phyloP scores from a whole-genome alignment of 768 basidiomycete genomes.

The Cytidiella melzeri region DNA sequence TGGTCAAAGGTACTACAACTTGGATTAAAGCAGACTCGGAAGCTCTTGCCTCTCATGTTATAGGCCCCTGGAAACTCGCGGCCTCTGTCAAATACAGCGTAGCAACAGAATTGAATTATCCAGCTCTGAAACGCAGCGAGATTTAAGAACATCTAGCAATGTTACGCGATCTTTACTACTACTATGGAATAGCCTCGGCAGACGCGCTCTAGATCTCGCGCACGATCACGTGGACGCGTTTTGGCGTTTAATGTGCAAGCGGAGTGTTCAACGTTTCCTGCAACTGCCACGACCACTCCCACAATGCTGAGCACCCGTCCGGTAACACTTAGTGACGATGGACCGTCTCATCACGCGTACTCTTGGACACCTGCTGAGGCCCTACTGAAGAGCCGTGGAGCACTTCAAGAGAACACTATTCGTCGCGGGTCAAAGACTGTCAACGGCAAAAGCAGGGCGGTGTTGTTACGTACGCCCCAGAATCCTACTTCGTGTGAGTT shows the following conservation, averaged over 20 bases:
- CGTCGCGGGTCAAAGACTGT: constrained; percentile 35
- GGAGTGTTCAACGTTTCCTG: too few relatives aligned
- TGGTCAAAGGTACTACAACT: too few relatives aligned
- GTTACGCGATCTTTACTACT: too few relatives aligned
- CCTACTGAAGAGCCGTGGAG: constrained; percentile 31
- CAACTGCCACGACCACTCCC: not conserved
- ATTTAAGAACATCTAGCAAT: too few relatives aligned
- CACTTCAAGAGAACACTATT: constrained; percentile 45
- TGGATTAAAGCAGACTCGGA: too few relatives aligned
- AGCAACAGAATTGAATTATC: too few relatives aligned
- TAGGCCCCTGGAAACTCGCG: too few relatives aligned
- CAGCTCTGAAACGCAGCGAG: too few relatives aligned
- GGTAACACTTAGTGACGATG: not conserved
- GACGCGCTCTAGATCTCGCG: not conserved
- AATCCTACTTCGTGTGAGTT: constrained; percentile 26
- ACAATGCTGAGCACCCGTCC: constrained; percentile 5
- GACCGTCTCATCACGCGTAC: constrained; percentile 1
- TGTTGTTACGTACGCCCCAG: constrained; percentile 29
- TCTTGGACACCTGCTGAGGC: constrained; percentile 45
- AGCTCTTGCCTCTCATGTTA: too few relatives aligned
- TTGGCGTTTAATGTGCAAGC: too few relatives aligned
- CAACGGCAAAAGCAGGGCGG: constrained; percentile 34
- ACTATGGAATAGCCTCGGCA: too few relatives aligned
- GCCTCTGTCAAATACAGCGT: too few relatives aligned
- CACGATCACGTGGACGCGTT: not conserved